These are phyloP conservation scores for Diutina scorzettiae DNA, from an alignment of 1,139 yeast species.

Conservation along the genomic window DNA sequence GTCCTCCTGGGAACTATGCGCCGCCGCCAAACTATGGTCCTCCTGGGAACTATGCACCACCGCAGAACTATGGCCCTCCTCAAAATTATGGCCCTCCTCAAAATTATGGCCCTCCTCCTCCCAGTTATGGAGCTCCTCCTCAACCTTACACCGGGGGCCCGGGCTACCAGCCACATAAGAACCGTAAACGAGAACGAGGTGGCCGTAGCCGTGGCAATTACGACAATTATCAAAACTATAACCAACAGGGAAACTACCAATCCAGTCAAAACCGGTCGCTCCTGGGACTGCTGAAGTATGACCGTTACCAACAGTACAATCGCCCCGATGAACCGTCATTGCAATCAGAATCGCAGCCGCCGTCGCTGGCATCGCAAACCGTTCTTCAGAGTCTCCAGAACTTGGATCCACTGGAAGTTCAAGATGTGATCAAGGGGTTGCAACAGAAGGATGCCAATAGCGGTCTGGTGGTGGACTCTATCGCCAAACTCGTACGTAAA, in stretches of 20 bases:
- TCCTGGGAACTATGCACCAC: too few species aligned
- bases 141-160: slow-evolving; percentile 1
- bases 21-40: too few species aligned
- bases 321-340: background rate
- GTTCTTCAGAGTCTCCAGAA: background rate
- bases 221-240: background rate
- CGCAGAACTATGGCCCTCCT: background rate
- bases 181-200: background rate
- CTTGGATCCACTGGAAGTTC: background rate
- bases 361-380: background rate
- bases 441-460: background rate
- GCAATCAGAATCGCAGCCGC: background rate
- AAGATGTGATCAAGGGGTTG: background rate
- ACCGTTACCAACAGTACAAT: background rate
- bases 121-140: background rate
- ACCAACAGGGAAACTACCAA: too few species aligned
- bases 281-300: slow-evolving; percentile 4
- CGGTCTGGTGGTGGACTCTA: slow-evolving; percentile 1
- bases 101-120: background rate
- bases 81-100: background rate
- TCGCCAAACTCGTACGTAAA: slow-evolving; percentile 2
- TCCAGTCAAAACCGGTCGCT: background rate
- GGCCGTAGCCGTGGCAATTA: background rate
- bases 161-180: background rate
- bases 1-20: background rate